A percentile compares a stretch with the other conserved stretches of the same genome.
Evolutionary conservation across 345 rosid genomes (phyloP).

Genomic region (Euphorbia tirucalli): DNA sequence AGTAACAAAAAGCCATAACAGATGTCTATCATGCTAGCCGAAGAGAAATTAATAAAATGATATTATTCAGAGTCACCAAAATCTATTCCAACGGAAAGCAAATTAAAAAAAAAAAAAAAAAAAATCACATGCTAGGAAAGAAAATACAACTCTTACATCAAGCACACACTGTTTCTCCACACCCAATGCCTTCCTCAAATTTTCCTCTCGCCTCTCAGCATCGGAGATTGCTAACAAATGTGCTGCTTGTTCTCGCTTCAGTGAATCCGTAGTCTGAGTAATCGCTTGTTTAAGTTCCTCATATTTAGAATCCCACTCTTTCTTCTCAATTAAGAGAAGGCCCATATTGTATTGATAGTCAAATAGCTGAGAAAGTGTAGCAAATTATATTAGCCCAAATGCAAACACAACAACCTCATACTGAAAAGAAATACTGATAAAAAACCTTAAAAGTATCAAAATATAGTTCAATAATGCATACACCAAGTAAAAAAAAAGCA

Average conservation of each 20-base stretch:
- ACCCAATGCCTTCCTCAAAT: conserved; percentile 82
- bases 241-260: conserved; percentile 69
- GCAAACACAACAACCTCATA: background rate
- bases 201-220: conserved; percentile 81
- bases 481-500: background rate
- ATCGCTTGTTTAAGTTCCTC: conserved; percentile 62
- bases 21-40: background rate
- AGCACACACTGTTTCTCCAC: conserved; percentile 85
- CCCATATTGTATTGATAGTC: conserved; percentile 96
- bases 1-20: background rate
- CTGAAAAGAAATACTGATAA: background rate
- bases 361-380: conserved; percentile 56
- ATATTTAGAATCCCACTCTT: conserved; percentile 68
- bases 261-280: conserved; percentile 56
- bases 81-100: background rate
- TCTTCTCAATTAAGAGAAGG: conserved; percentile 85
- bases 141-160: conserved; percentile 56
- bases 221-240: conserved; percentile 66
- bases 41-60: background rate
- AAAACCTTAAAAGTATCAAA: no score
- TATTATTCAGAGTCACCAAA: background rate
- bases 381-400: conserved; percentile 12
- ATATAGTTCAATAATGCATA: no score
- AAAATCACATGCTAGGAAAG: background rate
- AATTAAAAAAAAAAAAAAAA: background rate